Evolutionary conservation across 257 asterid species (phyloP), one percentile per base, ranked within the genome.

Genomic region (Petunia secreta): DNA sequence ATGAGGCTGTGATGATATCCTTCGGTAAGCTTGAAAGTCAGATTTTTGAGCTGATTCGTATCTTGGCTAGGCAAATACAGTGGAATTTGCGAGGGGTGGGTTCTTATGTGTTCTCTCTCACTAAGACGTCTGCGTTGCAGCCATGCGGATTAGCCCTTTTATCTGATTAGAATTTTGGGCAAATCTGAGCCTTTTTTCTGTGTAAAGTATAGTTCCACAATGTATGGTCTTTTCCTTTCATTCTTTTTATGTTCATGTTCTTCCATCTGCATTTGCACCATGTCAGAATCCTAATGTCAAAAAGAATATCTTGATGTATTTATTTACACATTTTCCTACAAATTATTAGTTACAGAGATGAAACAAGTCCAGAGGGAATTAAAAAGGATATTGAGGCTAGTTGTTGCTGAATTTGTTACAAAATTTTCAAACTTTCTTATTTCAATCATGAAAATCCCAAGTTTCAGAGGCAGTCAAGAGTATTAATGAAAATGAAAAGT

Each of bases 1-100:
- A 71, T 71, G 71, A 59, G 58, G 71, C 87, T 84, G 60, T 84
- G 87, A 81, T 84, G 81, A 81, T 81, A 10, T 10, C 48, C 71
- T 69, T 63, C 60, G 69, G 77, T 53, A 76, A 59, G 84, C 82
- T 16, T 52, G 59, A 79, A 11, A 37, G 3, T 54, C 75, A 77
- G 52, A 53, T 3, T 71, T 79, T 71, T 78, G 71, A 1, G 40
- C 59, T 36, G 78, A 43, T 16, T 53, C 63, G 81, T 73, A 73
- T 81, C 87, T 81, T 81, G 85, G 81, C 67, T 37, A 81, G 84
- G 85, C 83, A 84, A 73, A 43, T 8, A 14, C 1, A 36, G 54
- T 1, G 57, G 75, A 71, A 48, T 71, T 48, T 52, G 11, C 34
- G 77, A 48, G 77, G 77, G 77, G 77, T 71, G 2, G 25, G 3